A percentile compares a stretch with the other conserved stretches of the same genome.
Conservation (phyloP, 176 grass and related monocot species). For the Alloteropsis semialata region DNA sequence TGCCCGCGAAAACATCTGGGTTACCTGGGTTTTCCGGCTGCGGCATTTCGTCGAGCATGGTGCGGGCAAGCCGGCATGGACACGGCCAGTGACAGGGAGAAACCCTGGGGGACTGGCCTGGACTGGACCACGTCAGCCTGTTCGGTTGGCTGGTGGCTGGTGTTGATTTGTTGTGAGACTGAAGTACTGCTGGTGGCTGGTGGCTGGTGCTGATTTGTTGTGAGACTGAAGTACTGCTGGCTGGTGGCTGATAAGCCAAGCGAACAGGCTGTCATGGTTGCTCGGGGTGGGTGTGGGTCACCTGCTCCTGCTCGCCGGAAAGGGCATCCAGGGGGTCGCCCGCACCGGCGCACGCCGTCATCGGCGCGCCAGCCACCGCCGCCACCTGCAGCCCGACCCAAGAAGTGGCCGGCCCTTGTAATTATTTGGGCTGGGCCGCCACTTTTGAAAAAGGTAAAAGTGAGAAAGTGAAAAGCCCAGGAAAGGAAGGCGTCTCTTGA, state of each 20-base stretch:
- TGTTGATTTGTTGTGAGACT: too few relatives aligned
- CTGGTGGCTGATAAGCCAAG: too few relatives aligned
- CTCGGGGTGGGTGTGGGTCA: not conserved
- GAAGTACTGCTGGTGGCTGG: too few relatives aligned
- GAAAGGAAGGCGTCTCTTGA: constrained; percentile 16
- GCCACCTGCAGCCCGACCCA: not conserved
- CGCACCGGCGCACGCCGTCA: not conserved
- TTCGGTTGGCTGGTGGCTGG: too few relatives aligned
- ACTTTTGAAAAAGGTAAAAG: not conserved
- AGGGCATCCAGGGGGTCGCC: not conserved
- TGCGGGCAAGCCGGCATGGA: not conserved
- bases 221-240: too few relatives aligned
- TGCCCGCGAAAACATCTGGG: not conserved
- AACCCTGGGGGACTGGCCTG: not conserved
- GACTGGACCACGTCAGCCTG: too few relatives aligned
- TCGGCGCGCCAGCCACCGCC: not conserved
- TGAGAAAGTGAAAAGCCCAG: not conserved
- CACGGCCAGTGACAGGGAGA: not conserved
- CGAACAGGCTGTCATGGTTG: too few relatives aligned
- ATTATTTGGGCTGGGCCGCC: not conserved
- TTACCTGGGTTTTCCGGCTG: not conserved
- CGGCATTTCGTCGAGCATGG: constrained; percentile 1
- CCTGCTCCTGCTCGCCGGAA: not conserved
- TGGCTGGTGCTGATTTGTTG: too few relatives aligned
- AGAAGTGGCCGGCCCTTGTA: not conserved